Conservation (phyloP, 345 rosid genomes). For the Melaleuca quinquenervia region DNA sequence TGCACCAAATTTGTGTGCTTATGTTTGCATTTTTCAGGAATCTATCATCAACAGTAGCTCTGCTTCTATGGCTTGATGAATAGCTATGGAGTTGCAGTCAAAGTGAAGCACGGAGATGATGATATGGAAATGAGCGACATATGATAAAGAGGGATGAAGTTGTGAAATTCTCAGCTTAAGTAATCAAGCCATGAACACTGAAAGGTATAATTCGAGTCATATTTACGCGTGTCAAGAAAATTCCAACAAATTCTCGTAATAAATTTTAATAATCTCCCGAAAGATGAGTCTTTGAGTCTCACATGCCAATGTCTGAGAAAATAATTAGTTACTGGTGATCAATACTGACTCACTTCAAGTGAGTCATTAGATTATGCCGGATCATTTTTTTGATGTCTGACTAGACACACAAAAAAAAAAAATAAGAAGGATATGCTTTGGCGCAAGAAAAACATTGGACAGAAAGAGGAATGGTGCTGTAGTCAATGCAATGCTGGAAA, state of each 20-base stretch:
- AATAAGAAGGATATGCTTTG: background rate
- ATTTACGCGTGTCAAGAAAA: background rate
- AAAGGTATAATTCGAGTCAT: background rate
- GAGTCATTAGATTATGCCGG: background rate
- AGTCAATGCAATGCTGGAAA: background rate
- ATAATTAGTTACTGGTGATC: background rate
- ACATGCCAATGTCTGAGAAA: background rate
- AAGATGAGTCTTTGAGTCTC: background rate
- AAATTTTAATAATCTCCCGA: background rate
- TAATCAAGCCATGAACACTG: background rate
- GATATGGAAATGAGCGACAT: background rate
- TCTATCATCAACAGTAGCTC: background rate
- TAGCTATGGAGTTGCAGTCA: background rate
- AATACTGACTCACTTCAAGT: background rate
- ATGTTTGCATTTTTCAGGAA: background rate
- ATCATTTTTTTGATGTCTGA: background rate
- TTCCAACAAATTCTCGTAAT: background rate
- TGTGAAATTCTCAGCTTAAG: background rate
- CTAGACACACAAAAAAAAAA: background rate
- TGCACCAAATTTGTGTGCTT: background rate
- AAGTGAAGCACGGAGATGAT: background rate
- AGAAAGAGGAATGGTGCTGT: background rate
- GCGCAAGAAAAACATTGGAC: background rate
- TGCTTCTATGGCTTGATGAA: background rate
- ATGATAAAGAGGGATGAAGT: background rate